Percentiles rank a stretch among this genome's conserved stretches.
These are phyloP conservation scores for Phyllosticta citribraziliensis DNA, from an alignment of 2,329 filamentous ascomycete species.

Conservation along the genomic window DNA sequence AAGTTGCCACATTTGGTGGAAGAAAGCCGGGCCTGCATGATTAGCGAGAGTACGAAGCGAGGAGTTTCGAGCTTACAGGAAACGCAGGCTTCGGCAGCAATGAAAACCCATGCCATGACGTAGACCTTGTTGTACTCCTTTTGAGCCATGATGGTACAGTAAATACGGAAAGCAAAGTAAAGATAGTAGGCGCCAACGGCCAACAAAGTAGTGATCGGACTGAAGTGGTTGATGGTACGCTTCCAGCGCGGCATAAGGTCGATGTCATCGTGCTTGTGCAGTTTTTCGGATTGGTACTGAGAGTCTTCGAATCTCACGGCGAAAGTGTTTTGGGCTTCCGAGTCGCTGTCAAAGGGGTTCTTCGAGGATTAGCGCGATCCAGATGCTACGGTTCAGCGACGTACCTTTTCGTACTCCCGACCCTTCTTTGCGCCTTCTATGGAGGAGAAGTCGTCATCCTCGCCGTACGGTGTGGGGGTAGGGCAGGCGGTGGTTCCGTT, in stretches of 20 bases:
- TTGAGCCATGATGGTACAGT: not conserved
- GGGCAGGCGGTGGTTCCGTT: not conserved
- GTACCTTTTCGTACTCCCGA: not conserved
- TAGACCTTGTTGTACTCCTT: not conserved
- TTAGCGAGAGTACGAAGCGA: not conserved
- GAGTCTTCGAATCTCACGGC: not conserved
- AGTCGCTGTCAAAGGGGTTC: conserved; percentile 1
- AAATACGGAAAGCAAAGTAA: conserved; percentile 4
- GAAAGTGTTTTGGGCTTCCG: not conserved
- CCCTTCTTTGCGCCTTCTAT: not conserved
- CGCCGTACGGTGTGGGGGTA: not conserved
- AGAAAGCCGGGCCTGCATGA: not conserved
- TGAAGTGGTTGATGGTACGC: not conserved
- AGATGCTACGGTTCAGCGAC: not conserved
- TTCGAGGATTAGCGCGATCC: not conserved
- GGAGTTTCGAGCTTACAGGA: not conserved
- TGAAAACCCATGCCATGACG: conserved; percentile 1
- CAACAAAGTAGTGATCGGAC: not conserved
- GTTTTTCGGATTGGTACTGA: not conserved
- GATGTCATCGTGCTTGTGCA: conserved; percentile 1
- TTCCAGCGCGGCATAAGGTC: conserved; percentile 1
- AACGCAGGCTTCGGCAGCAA: not conserved
- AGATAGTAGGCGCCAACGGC: conserved; percentile 1
- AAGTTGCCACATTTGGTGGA: not conserved
- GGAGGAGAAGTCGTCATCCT: not conserved